A percentile compares a stretch with the other conserved stretches of the same genome.
Conservation (phyloP, 2,329 filamentous ascomycete species). For the Canariomyces notabilis region DNA sequence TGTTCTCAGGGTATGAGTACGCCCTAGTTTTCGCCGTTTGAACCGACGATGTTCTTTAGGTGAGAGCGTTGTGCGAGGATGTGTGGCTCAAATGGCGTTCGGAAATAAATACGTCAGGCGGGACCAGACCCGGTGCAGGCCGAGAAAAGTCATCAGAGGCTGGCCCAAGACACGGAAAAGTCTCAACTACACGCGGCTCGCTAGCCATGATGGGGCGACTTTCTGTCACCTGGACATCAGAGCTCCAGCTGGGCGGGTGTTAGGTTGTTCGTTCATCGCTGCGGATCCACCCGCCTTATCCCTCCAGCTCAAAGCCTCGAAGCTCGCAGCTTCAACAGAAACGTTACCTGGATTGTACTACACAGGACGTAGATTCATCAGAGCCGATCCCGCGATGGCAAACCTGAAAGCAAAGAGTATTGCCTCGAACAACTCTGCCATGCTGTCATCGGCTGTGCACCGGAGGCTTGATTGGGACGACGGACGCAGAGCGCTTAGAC, state of each 20-base stretch:
- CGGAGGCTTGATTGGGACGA: not conserved
- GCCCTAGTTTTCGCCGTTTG: not conserved
- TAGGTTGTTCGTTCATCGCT: constrained; percentile 1
- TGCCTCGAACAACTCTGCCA: not conserved
- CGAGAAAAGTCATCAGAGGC: constrained; percentile 9
- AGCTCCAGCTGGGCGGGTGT: constrained; percentile 6
- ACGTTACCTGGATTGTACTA: not conserved
- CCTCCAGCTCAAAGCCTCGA: not conserved
- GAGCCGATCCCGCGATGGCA: too few relatives aligned
- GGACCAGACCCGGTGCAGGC: constrained; percentile 13
- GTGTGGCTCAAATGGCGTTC: not conserved
- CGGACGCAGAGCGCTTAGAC: not conserved
- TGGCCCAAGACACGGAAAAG: constrained; percentile 2
- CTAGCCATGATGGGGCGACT: not conserved
- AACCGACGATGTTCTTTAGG: constrained; percentile 2
- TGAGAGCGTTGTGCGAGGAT: not conserved
- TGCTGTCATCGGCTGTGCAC: not conserved
- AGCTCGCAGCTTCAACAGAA: not conserved
- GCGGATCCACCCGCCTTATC: constrained; percentile 1
- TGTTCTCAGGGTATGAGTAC: too few relatives aligned
- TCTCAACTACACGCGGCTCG: constrained; percentile 8
- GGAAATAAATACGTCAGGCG: constrained; percentile 8
- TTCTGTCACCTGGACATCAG: constrained; percentile 15
- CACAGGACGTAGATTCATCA: too few relatives aligned
- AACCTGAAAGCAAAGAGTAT: too few relatives aligned